Evolutionary conservation across 139 green algal species (phyloP).

Genomic region (Diplosphaera chodatii): DNA sequence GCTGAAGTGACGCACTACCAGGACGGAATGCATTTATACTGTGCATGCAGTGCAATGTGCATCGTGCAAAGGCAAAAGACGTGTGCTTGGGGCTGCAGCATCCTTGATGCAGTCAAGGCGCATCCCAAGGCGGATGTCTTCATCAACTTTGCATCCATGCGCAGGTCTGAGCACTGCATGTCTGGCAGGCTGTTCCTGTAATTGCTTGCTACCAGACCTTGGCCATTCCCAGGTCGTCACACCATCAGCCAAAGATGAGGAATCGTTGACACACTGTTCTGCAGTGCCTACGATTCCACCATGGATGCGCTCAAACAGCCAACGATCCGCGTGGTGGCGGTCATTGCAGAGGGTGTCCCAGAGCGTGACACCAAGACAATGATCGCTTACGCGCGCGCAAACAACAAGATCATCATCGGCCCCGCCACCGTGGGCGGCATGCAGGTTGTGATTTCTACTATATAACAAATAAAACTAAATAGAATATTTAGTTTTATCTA

Average conservation of each 20-base stretch:
- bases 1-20: neutral
- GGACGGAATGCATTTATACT: too few relatives aligned
- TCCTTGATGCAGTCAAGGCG: constrained; percentile 56
- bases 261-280: too few relatives aligned
- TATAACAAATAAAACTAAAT: too few relatives aligned
- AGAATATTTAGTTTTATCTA: too few relatives aligned
- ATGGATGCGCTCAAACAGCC: constrained; percentile 81
- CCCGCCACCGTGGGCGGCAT: constrained; percentile 89
- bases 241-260: too few relatives aligned
- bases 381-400: constrained; percentile 63
- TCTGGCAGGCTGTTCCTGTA: neutral
- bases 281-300: constrained; percentile 76
- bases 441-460: constrained; percentile 54
- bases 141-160: constrained; percentile 92
- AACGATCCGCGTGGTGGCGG: constrained; percentile 77
- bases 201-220: too few relatives aligned
- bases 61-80: neutral
- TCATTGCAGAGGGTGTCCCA: constrained; percentile 93
- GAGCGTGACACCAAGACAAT: constrained; percentile 87
- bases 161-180: constrained; percentile 40
- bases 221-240: neutral
- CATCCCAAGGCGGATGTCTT: constrained; percentile 85
- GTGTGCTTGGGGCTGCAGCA: constrained; percentile 13
- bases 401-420: constrained; percentile 92
- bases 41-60: too few relatives aligned